Evolutionary conservation across 768 basidiomycete genomes (phyloP).

Genomic region (Coprinopsis cinerea): DNA sequence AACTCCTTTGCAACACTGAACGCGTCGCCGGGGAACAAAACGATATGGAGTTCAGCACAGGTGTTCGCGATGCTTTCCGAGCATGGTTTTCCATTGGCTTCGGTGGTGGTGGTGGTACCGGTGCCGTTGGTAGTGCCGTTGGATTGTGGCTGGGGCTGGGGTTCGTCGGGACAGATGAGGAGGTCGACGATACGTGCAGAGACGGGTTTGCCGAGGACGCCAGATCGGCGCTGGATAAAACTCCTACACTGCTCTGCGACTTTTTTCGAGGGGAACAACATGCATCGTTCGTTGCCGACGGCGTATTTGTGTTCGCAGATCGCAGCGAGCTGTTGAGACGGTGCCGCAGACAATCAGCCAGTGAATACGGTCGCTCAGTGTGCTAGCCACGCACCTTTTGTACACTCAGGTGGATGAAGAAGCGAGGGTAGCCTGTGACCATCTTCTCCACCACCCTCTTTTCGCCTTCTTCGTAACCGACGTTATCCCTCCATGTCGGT

Average conservation of each 20-base stretch:
- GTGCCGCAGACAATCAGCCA: neutral
- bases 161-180: constrained; percentile 58
- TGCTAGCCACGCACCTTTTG: constrained; percentile 54
- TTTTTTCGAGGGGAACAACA: constrained; percentile 71
- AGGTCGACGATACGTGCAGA: constrained; percentile 62
- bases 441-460: constrained; percentile 71
- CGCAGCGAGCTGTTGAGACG: constrained; percentile 54
- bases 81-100: constrained; percentile 22
- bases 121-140: constrained; percentile 15
- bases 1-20: constrained; percentile 77
- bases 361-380: neutral
- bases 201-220: constrained; percentile 34
- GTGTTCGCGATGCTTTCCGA: constrained; percentile 18
- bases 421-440: constrained; percentile 90
- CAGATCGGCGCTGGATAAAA: constrained; percentile 56
- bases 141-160: constrained; percentile 7
- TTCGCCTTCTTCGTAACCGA: constrained; percentile 88
- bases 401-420: constrained; percentile 86
- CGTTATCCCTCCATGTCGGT: constrained; percentile 87
- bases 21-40: constrained; percentile 61
- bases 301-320: constrained; percentile 81
- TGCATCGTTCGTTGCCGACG: constrained; percentile 59
- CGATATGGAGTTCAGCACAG: constrained; percentile 71
- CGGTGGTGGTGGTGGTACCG: constrained; percentile 12
- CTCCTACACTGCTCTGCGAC: constrained; percentile 71